Percentiles rank a stretch among this genome's conserved stretches.
Evolutionary conservation across 108 stramenopile species (phyloP).

Genomic region (Skeletonema grethae): DNA sequence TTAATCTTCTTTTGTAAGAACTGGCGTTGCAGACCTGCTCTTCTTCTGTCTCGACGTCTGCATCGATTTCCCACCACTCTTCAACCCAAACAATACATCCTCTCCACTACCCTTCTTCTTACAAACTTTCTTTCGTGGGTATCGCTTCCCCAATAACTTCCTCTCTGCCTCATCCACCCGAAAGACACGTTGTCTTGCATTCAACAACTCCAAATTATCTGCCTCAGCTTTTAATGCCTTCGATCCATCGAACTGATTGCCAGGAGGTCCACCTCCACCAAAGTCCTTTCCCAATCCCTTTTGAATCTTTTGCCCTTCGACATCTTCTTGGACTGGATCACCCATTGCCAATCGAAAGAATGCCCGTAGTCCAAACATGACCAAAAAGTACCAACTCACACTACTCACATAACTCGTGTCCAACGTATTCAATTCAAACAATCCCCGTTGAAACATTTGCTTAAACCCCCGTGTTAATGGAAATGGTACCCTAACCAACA

Average conservation of each 20-base stretch:
- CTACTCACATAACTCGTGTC: conserved; percentile 93
- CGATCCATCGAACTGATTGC: conserved; percentile 71
- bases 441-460: conserved; percentile 96
- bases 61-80: conserved; percentile 10
- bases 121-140: conserved; percentile 62
- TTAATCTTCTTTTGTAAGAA: conserved; percentile 5
- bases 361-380: conserved; percentile 95
- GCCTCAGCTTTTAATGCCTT: conserved; percentile 68
- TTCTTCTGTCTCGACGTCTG: conserved; percentile 23
- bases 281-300: conserved; percentile 51
- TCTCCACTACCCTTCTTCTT: conserved; percentile 13
- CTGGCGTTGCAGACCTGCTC: background rate
- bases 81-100: conserved; percentile 43
- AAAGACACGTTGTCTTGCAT: conserved; percentile 63
- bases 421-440: conserved; percentile 86
- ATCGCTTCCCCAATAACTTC: conserved; percentile 69
- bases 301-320: conserved; percentile 58
- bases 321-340: conserved; percentile 73
- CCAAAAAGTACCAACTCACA: conserved; percentile 96
- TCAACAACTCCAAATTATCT: conserved; percentile 84
- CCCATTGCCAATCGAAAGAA: conserved; percentile 92
- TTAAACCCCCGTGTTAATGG: conserved; percentile 94
- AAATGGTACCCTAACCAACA: conserved; percentile 95
- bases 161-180: conserved; percentile 76
- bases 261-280: conserved; percentile 33